These are phyloP conservation scores for Phytopythium aichiense DNA, from an alignment of 352 stramenopile genomes.

Conservation along the genomic window DNA sequence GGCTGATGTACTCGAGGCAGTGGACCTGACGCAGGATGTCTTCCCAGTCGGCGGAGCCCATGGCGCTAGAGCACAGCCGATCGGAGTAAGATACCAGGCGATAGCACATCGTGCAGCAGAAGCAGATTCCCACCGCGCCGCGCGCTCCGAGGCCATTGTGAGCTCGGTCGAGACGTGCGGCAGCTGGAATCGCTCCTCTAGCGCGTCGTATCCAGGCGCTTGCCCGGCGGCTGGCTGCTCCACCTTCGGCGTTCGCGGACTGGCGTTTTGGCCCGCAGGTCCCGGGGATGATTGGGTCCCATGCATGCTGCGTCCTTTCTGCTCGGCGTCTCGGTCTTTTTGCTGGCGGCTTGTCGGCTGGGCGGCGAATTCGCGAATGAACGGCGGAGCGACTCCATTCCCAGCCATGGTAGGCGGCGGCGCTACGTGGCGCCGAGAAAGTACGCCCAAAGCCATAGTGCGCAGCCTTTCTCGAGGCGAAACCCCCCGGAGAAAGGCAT, in stretches of 20 bases:
- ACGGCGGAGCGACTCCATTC: background rate
- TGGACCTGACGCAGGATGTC: slow-evolving; percentile 41
- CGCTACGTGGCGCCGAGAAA: slow-evolving; percentile 1
- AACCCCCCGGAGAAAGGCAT: background rate
- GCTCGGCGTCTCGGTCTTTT: background rate
- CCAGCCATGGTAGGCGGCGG: background rate
- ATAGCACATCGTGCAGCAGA: background rate
- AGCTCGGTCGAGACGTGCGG: background rate
- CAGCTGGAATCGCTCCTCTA: background rate
- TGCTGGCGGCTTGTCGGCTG: background rate
- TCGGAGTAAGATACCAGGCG: background rate
- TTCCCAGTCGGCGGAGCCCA: slow-evolving; percentile 44
- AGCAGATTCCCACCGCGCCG: background rate
- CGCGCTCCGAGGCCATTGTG: background rate
- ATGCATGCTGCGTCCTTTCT: background rate
- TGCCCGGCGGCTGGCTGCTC: background rate
- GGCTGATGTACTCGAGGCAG: slow-evolving; percentile 61
- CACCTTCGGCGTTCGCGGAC: background rate
- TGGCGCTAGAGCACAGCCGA: slow-evolving; percentile 6
- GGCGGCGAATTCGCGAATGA: background rate
- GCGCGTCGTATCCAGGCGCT: background rate
- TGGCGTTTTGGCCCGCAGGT: background rate
- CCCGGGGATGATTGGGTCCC: background rate
- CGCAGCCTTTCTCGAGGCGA: background rate
- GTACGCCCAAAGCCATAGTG: background rate